These are phyloP conservation scores for Klebsormidium nitens DNA, from an alignment of 139 green algal species.

Conservation along the genomic window DNA sequence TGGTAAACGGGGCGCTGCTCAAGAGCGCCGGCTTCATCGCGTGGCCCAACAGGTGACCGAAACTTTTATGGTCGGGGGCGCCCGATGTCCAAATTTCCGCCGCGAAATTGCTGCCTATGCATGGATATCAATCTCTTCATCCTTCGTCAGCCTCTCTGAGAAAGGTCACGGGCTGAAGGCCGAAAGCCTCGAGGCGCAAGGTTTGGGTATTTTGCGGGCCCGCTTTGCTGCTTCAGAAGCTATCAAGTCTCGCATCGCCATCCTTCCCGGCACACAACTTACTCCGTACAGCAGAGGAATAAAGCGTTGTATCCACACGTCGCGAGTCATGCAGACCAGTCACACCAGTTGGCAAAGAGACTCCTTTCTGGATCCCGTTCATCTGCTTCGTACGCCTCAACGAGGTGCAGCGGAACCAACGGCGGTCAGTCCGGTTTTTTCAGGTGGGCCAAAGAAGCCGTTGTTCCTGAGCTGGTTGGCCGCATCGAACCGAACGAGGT, in stretches of 20 bases:
- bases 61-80: not conserved
- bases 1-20: slow-evolving; percentile 23
- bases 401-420: not conserved
- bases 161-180: too few species aligned
- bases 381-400: not conserved
- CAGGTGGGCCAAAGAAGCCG: slow-evolving; percentile 35
- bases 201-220: slow-evolving; percentile 3
- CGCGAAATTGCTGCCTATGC: not conserved
- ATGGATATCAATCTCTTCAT: slow-evolving; percentile 8
- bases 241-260: not conserved
- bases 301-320: not conserved
- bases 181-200: too few species aligned
- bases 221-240: not conserved
- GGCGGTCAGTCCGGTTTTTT: not conserved
- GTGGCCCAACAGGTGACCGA: slow-evolving; percentile 36
- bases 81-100: not conserved
- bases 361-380: not conserved
- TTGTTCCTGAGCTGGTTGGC: slow-evolving; percentile 40
- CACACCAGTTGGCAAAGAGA: too few species aligned
- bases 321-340: too few species aligned
- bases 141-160: too few species aligned
- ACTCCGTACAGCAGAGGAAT: not conserved
- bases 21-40: slow-evolving; percentile 7
- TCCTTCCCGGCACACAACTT: not conserved
- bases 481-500: slow-evolving; percentile 21